Evolutionary conservation across 169 alveolate species (phyloP).

Genomic region (Plasmodium reichenowi): DNA sequence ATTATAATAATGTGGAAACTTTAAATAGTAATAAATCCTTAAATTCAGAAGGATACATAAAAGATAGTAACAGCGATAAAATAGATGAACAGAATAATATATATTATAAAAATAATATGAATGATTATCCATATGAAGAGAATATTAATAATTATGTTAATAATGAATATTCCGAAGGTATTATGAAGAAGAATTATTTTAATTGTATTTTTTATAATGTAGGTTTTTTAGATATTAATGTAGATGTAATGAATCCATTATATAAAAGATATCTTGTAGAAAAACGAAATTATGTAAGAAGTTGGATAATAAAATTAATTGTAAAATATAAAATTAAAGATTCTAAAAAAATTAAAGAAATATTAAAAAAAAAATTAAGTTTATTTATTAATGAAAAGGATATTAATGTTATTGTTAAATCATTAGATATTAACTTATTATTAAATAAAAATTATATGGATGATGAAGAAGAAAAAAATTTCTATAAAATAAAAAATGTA

Average conservation of each 20-base stretch:
- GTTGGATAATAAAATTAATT: constrained; percentile 58
- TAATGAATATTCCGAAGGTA: not conserved
- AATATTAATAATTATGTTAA: too few species aligned
- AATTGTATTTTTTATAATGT: constrained; percentile 67
- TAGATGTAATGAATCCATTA: constrained; percentile 35
- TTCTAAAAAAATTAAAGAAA: constrained; percentile 50
- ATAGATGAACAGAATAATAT: too few species aligned
- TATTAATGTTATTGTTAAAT: constrained; percentile 54
- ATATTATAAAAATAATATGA: not conserved
- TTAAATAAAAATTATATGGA: constrained; percentile 37
- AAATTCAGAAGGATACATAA: too few species aligned
- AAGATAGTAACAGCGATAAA: too few species aligned
- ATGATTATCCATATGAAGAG: too few species aligned
- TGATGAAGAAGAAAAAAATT: constrained; percentile 37
- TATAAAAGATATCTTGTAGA: constrained; percentile 39
- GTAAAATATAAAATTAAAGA: constrained; percentile 62
- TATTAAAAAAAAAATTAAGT: constrained; percentile 29
- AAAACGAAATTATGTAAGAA: constrained; percentile 66
- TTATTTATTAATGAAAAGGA: constrained; percentile 60
- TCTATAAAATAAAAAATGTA: constrained; percentile 35
- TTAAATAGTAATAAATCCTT: too few species aligned
- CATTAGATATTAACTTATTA: constrained; percentile 23
- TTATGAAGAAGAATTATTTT: not conserved
- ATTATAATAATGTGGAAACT: too few species aligned
- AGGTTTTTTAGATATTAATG: constrained; percentile 53